Conservation (phyloP, 345 rosid species). For the Gossypium anomalum region DNA sequence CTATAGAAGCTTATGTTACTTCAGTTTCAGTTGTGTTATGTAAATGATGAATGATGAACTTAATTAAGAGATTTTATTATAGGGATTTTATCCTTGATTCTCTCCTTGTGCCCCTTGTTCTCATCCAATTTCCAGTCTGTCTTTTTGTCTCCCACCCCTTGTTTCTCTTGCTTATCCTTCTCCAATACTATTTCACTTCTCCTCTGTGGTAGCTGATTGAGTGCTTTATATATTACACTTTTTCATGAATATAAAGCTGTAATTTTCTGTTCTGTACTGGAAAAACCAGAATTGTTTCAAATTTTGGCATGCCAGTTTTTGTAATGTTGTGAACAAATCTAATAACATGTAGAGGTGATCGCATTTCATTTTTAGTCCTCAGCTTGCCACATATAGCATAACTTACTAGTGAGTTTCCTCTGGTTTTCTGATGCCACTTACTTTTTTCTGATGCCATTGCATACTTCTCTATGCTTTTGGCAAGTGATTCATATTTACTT, state of each 20-base stretch:
- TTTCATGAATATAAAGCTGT: neutral
- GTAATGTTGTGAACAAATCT: neutral
- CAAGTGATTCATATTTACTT: conserved; percentile 9
- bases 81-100: neutral
- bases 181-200: neutral
- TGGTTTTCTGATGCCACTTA: neutral
- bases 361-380: neutral
- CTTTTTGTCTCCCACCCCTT: neutral
- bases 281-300: neutral
- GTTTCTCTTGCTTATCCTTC: neutral
- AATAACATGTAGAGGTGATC: neutral
- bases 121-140: neutral
- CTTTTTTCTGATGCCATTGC: neutral
- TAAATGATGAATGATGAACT: neutral
- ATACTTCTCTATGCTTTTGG: conserved; percentile 13
- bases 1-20: neutral
- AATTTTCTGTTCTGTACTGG: neutral
- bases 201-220: neutral
- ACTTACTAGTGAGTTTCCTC: neutral
- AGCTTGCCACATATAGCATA: neutral
- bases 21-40: neutral
- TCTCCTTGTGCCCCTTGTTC: neutral
- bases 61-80: neutral
- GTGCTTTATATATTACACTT: neutral
- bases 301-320: neutral